phyloP scores from a whole-genome alignment of 768 basidiomycete species.

The Termitomyces titanicus region DNA sequence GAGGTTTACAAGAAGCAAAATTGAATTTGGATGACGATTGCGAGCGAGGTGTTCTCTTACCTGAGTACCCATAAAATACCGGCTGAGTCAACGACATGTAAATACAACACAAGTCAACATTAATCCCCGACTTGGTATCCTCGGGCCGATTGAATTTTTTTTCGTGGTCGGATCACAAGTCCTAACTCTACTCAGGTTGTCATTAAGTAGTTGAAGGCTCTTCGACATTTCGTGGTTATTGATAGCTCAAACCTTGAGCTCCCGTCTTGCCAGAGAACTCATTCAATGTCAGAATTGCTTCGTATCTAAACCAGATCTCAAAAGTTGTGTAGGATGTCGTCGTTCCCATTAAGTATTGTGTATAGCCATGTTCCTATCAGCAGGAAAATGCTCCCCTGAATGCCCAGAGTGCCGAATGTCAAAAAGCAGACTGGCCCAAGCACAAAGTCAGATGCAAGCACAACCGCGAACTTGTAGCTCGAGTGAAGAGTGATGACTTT shows the following conservation, averaged over 20 bases:
- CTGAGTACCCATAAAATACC: too few relatives aligned
- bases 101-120: too few relatives aligned
- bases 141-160: too few relatives aligned
- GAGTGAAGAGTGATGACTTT: neutral
- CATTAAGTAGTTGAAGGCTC: too few relatives aligned
- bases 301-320: neutral
- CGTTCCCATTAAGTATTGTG: conserved; percentile 3
- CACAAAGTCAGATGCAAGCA: conserved; percentile 3
- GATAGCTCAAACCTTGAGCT: neutral
- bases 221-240: too few relatives aligned
- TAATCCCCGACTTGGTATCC: too few relatives aligned
- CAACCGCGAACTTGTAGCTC: neutral
- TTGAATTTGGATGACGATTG: too few relatives aligned
- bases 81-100: too few relatives aligned
- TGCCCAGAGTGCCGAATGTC: conserved; percentile 1
- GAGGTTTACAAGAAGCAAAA: too few relatives aligned
- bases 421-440: neutral
- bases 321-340: neutral
- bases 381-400: neutral
- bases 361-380: neutral
- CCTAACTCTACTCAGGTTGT: too few relatives aligned
- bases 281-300: conserved; percentile 5
- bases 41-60: too few relatives aligned
- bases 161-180: too few relatives aligned
- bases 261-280: neutral